Base-by-base conservation (phyloP, 306 rosid species). In the Quercus engelmannii region DNA sequence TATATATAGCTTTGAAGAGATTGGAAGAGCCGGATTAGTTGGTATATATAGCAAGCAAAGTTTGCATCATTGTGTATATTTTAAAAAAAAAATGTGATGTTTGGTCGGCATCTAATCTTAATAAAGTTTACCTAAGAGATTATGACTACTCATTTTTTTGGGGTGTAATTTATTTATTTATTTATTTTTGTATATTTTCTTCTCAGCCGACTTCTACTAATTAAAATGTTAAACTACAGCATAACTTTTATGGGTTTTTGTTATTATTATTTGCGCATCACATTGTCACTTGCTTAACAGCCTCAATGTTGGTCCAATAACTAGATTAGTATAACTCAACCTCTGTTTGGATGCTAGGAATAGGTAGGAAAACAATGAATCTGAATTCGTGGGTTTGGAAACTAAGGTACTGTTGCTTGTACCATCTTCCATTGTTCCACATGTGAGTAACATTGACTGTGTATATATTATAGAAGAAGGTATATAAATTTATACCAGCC, bases 31-130 rank as follows among this genome's bases (percentile, higher is more conserved):
- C 11, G 79, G 89, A 77, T 89, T 91, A 84, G 89, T 76, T 78
- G 74, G 85, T 80, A 76, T 55, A 51, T 80, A 76, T 61, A 51
- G 75, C 70, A 63, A 69, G 69, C 79, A 73, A 71, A 73, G 64
- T 71, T 82, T 80, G 77, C 84, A 78, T 86, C 75, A 75, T 61
- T 75, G 65, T 67, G 63, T 38, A 77, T 76, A 76, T 82, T 71
- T 83, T 58, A 74, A 78, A 77, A 85, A 85, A 85, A 83, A 78
- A 78, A 71, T 58, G 65, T 80, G 62, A 79, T 88, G 83, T 75
- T 79, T 80, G 88, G 89, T 81, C 91, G 89, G 93, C 80, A 75
- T 87, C 88, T 91, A 81, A 85, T 74, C 54, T 73, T 73, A 21
- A 51, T 76, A 51, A 79, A 78, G 12, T 20, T 54, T 15, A 57